A percentile compares a stretch with the other conserved stretches of the same genome.
These are phyloP conservation scores for Chloris gayana DNA, from an alignment of 176 grass and related monocot species.

Conservation along the genomic window DNA sequence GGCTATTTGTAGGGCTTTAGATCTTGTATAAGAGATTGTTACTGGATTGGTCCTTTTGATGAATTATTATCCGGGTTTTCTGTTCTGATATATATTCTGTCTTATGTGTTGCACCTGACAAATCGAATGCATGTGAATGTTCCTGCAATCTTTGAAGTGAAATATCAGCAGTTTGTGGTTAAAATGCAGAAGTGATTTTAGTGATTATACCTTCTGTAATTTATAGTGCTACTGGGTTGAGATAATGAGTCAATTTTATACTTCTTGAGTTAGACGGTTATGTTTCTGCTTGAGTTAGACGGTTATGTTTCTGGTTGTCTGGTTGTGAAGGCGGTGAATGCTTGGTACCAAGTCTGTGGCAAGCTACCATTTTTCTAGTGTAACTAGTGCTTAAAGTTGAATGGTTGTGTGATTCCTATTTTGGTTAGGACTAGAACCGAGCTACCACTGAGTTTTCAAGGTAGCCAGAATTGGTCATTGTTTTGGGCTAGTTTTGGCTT, in stretches of 20 bases:
- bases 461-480: too few species aligned
- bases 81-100: not conserved
- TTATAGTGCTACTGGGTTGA: not conserved
- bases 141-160: not conserved
- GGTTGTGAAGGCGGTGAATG: not conserved
- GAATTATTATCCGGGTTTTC: not conserved
- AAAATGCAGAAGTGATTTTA: not conserved
- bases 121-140: not conserved
- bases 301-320: not conserved
- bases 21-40: conserved; percentile 8
- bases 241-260: conserved; percentile 4
- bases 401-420: too few species aligned
- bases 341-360: not conserved
- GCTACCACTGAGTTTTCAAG: too few species aligned
- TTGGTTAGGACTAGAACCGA: too few species aligned
- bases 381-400: too few species aligned
- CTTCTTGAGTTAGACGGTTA: not conserved
- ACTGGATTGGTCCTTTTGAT: not conserved
- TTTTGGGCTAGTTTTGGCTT: not conserved
- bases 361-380: too few species aligned
- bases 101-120: not conserved
- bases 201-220: not conserved
- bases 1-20: not conserved
- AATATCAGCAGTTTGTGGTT: not conserved
- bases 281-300: too few species aligned